Evolutionary conservation across 2,329 filamentous ascomycete species (phyloP).

Genomic region (Penicillium brevicompactum): DNA sequence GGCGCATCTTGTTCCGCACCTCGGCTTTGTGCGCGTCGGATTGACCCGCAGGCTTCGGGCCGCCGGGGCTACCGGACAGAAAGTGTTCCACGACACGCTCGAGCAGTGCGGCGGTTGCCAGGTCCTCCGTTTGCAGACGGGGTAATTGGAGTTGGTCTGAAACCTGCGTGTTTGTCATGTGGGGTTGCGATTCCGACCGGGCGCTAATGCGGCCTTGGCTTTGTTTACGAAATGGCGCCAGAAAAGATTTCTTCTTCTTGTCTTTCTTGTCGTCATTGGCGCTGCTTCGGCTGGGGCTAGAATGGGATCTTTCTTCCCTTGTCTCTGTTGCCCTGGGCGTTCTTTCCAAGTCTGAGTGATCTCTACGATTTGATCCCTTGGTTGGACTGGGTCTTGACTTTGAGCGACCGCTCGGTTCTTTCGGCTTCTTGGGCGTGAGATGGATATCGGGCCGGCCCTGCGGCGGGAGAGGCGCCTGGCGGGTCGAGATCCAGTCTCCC

Average conservation of each 20-base stretch:
- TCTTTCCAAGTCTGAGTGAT: not conserved
- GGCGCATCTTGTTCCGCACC: conserved; percentile 15
- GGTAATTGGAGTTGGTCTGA: conserved; percentile 20
- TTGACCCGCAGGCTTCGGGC: not conserved
- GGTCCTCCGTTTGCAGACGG: conserved; percentile 20
- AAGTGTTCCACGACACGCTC: conserved; percentile 5
- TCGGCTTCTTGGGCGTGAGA: not conserved
- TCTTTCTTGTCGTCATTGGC: not conserved
- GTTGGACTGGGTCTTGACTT: not conserved
- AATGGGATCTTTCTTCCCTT: not conserved
- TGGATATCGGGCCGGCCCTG: not conserved
- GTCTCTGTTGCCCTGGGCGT: not conserved
- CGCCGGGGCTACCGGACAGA: conserved; percentile 1
- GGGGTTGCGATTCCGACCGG: conserved; percentile 4
- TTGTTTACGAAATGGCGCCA: conserved; percentile 2
- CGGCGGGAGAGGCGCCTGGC: conserved; percentile 34
- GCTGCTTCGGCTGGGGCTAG: not conserved
- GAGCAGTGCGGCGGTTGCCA: conserved; percentile 4
- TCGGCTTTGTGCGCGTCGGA: not conserved
- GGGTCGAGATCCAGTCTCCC: conserved; percentile 35
- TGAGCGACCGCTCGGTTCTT: not conserved
- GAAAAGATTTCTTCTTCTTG: conserved; percentile 5
- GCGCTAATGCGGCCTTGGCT: conserved; percentile 1
- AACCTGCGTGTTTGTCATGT: not conserved
- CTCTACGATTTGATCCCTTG: not conserved